Conservation (phyloP, 1,284 basidiomycete species). For the Moesziomyces antarcticus region DNA sequence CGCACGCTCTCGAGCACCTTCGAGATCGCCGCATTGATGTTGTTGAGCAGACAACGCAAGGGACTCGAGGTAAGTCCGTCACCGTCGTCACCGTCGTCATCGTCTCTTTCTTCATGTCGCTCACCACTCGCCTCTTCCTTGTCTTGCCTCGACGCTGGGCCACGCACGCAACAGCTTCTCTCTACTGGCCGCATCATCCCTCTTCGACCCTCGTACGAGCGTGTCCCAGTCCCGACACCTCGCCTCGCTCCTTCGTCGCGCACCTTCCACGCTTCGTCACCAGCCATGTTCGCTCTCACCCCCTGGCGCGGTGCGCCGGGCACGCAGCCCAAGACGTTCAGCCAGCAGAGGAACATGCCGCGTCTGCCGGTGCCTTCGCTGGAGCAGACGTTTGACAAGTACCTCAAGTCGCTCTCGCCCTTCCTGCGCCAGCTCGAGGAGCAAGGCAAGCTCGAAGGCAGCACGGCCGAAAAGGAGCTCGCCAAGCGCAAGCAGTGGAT, state of each 20-base stretch:
- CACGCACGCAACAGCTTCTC: conserved; percentile 19
- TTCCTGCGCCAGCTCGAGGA: conserved; percentile 73
- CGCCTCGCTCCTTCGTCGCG: conserved; percentile 10
- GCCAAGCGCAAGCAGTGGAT: conserved; percentile 76
- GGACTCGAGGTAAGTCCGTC: conserved; percentile 33
- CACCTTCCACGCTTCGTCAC: conserved; percentile 28
- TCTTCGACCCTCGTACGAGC: conserved; percentile 15
- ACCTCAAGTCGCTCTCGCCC: conserved; percentile 83
- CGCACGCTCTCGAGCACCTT: conserved; percentile 24
- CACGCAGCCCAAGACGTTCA: conserved; percentile 69
- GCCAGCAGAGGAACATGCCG: conserved; percentile 69
- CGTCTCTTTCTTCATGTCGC: conserved; percentile 1
- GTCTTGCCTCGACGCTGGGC: background rate
- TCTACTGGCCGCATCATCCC: conserved; percentile 22
- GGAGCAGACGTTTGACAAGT: conserved; percentile 79
- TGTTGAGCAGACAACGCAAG: conserved; percentile 45
- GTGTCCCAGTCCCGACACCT: conserved; percentile 14
- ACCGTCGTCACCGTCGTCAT: background rate
- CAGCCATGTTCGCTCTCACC: conserved; percentile 68
- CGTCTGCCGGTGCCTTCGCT: conserved; percentile 88
- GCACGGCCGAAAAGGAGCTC: conserved; percentile 74
- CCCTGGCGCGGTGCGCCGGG: conserved; percentile 58
- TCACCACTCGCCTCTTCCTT: background rate
- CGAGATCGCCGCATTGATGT: conserved; percentile 42
- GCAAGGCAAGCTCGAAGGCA: conserved; percentile 72